Percentiles rank a stretch among this genome's conserved stretches.
phyloP scores from a whole-genome alignment of 2,329 filamentous ascomycete genomes.

The Ambrosiella cleistominuta region DNA sequence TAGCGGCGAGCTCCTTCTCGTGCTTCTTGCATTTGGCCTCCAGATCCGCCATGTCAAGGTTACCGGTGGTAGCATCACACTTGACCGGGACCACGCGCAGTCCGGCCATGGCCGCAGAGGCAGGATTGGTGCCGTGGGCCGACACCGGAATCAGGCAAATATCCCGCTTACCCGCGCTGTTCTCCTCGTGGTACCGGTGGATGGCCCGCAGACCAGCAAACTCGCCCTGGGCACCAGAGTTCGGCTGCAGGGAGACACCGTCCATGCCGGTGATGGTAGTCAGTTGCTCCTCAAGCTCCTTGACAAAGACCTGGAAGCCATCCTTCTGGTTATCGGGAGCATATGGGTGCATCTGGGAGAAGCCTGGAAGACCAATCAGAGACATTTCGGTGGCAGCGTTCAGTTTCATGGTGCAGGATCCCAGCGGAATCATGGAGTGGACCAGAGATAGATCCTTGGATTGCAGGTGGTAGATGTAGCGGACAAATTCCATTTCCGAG shows the following conservation, averaged over 20 bases:
- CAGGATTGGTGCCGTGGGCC: slow-evolving; percentile 89
- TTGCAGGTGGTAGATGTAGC: slow-evolving; percentile 84
- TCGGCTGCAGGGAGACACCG: slow-evolving; percentile 77
- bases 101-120: slow-evolving; percentile 85
- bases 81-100: slow-evolving; percentile 90
- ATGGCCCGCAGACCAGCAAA: slow-evolving; percentile 83
- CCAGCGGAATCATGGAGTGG: slow-evolving; percentile 94
- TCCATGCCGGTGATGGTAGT: slow-evolving; percentile 77
- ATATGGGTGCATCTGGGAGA: slow-evolving; percentile 69
- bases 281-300: slow-evolving; percentile 57
- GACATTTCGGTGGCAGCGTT: slow-evolving; percentile 91
- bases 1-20: slow-evolving; percentile 67
- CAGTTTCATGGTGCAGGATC: slow-evolving; percentile 97
- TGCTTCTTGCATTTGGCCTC: slow-evolving; percentile 80
- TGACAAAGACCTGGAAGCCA: slow-evolving; percentile 55
- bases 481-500: slow-evolving; percentile 82
- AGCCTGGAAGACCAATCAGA: slow-evolving; percentile 59
- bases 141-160: slow-evolving; percentile 91
- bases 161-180: slow-evolving; percentile 54
- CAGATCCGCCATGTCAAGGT: slow-evolving; percentile 74
- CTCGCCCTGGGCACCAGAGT: slow-evolving; percentile 90
- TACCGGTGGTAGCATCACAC: slow-evolving; percentile 72
- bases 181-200: slow-evolving; percentile 60
- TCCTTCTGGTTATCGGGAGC: slow-evolving; percentile 43
- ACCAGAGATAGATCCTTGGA: slow-evolving; percentile 88